Base-by-base conservation (phyloP, 2,329 filamentous ascomycete species). In the Chaetomium sp. region DNA sequence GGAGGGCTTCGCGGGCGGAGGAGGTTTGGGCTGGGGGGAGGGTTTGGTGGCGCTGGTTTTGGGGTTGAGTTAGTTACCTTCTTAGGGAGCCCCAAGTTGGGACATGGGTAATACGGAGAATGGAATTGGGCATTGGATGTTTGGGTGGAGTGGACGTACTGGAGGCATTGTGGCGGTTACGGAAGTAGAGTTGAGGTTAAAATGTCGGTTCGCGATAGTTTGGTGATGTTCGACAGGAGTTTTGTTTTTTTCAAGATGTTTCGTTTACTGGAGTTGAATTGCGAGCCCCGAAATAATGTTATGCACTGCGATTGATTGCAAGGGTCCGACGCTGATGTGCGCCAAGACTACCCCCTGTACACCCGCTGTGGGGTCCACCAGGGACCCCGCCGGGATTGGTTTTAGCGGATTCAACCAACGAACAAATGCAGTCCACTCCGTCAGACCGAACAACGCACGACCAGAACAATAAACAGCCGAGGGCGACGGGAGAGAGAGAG, bases 1-100 rank as follows among this genome's bases (percentile, higher is more conserved):
- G 87, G 49, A 89, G 78, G 12, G 89, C 88, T 66, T 89, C 87
- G 59, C 88, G 85, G 7, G 89, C 89, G 2, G 80, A 80, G 33
- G 77, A 74, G 27, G 80, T 84, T 65, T 81, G 79, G 55, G 80
- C 79, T 4, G 79, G 76, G 1, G 80, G 80, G 1, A 83, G 75
- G 5, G 80, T 82, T 60, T 81, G 79, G 65, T 78, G 77, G 65
- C 80, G 73, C 77, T 82, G 65, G 8, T n/a, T n/a, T n/a, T n/a
- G 8, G 6, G 40, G 10, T 42, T 11, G 10, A 2, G 19, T 27
- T 42, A 42, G 40, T 42, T 38, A 9, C 37, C 12, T 38, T 11
- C 36, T 6, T 38, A 9, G 12, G 37, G 37, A 38, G 37, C 2
- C 4, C 37, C 10, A 34, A 4, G 12, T 45, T 12, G 43, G 40